Conservation (phyloP, 768 basidiomycete genomes). For the Tulasnella sp. region DNA sequence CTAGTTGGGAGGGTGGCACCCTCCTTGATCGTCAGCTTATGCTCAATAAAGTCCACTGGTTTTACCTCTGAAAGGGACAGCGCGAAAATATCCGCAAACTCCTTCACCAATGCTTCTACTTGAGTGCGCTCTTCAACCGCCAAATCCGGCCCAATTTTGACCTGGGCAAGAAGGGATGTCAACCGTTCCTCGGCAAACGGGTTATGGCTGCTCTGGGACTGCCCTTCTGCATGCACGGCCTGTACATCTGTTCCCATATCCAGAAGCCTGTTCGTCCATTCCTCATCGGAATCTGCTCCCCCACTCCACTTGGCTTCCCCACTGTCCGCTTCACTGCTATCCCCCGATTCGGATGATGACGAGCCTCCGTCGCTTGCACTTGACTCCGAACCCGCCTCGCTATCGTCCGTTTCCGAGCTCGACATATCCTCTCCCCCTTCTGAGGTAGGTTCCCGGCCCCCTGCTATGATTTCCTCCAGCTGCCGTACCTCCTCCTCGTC, state of each 20-base stretch:
- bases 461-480: background rate
- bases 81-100: conserved; percentile 45
- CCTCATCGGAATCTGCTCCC: background rate
- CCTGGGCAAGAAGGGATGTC: conserved; percentile 28
- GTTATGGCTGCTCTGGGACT: background rate
- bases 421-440: background rate
- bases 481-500: background rate
- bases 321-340: background rate
- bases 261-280: too few relatives aligned
- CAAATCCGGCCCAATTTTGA: conserved; percentile 39
- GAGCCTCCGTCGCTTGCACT: too few relatives aligned
- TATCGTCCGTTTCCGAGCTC: background rate
- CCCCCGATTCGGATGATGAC: too few relatives aligned
- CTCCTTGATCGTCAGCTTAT: conserved; percentile 40
- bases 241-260: too few relatives aligned
- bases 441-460: background rate
- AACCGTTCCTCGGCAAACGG: conserved; percentile 30
- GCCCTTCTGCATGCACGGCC: too few relatives aligned
- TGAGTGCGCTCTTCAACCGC: conserved; percentile 32
- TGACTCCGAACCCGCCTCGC: too few relatives aligned
- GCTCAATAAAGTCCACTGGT: conserved; percentile 38
- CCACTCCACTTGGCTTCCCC: background rate
- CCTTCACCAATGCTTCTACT: conserved; percentile 34
- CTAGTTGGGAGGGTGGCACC: conserved; percentile 38
- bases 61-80: conserved; percentile 43